Conservation (phyloP, 345 rosid species). For the Syzygium aromaticum region DNA sequence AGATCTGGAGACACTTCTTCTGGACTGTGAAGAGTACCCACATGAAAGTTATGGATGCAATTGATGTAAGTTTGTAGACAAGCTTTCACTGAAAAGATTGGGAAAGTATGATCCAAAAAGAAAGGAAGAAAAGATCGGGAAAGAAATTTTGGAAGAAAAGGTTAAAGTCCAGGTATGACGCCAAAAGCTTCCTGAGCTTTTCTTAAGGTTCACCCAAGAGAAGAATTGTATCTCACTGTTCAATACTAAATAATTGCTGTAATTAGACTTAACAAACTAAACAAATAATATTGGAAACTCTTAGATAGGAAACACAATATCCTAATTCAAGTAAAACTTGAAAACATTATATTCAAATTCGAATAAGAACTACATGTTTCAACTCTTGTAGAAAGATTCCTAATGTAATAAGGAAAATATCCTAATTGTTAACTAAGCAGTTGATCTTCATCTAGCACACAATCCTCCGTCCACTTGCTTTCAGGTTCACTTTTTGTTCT, state of each 20-base stretch:
- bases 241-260: background rate
- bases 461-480: background rate
- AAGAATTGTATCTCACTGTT: background rate
- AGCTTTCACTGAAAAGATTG: background rate
- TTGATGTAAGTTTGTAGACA: background rate
- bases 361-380: background rate
- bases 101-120: background rate
- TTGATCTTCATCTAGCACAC: background rate
- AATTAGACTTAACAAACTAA: background rate
- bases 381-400: background rate
- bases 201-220: background rate
- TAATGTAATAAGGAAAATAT: background rate
- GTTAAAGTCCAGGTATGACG: background rate
- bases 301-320: background rate
- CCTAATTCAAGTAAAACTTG: background rate
- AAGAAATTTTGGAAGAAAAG: background rate
- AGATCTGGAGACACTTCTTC: background rate
- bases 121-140: background rate
- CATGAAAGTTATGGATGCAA: background rate
- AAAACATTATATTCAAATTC: background rate
- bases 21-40: background rate
- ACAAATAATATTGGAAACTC: background rate
- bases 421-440: background rate
- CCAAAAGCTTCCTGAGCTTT: background rate
- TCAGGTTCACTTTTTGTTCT: background rate